phyloP scores from a whole-genome alignment of 495 filamentous ascomycete species.

The Penicillium riverlandense region DNA sequence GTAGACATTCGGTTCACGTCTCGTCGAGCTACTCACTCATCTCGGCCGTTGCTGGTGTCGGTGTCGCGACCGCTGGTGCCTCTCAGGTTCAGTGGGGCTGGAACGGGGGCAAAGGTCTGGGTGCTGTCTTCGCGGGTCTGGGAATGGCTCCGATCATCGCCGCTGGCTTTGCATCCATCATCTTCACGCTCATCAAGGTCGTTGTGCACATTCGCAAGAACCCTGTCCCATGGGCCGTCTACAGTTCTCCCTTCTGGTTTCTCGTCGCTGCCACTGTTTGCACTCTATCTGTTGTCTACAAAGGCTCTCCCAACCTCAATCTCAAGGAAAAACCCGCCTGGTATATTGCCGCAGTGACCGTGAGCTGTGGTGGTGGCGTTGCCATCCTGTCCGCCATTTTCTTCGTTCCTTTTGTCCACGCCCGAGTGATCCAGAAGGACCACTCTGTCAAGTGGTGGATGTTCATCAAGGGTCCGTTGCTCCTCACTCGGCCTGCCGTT shows the following conservation, averaged over 20 bases:
- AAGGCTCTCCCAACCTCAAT: constrained; percentile 51
- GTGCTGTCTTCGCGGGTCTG: constrained; percentile 54
- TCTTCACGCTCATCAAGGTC: constrained; percentile 56
- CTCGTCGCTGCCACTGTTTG: constrained; percentile 50
- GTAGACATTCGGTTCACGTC: constrained; percentile 51
- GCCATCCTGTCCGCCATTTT: constrained; percentile 46
- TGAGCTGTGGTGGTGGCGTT: constrained; percentile 47
- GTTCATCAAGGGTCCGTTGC: constrained; percentile 45
- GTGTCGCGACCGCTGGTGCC: constrained; percentile 52
- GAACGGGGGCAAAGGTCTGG: constrained; percentile 52
- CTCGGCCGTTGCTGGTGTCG: constrained; percentile 55
- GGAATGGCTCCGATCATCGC: constrained; percentile 55
- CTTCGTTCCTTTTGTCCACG: constrained; percentile 52
- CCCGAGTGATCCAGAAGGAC: constrained; percentile 49
- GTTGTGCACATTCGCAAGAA: constrained; percentile 51
- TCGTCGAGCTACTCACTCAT: constrained; percentile 60
- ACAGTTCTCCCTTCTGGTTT: constrained; percentile 52
- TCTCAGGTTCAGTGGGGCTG: constrained; percentile 54
- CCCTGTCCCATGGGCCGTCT: constrained; percentile 50
- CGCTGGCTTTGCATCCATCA: constrained; percentile 45
- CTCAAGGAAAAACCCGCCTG: constrained; percentile 48
- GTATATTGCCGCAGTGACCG: constrained; percentile 49
- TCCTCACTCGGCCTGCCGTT: constrained; percentile 39
- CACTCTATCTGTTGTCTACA: constrained; percentile 57
- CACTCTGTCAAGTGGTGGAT: constrained; percentile 45